A percentile compares a stretch with the other conserved stretches of the same genome.
Evolutionary conservation across 129 eudicot species (phyloP).

Genomic region (Flaveria robusta): DNA sequence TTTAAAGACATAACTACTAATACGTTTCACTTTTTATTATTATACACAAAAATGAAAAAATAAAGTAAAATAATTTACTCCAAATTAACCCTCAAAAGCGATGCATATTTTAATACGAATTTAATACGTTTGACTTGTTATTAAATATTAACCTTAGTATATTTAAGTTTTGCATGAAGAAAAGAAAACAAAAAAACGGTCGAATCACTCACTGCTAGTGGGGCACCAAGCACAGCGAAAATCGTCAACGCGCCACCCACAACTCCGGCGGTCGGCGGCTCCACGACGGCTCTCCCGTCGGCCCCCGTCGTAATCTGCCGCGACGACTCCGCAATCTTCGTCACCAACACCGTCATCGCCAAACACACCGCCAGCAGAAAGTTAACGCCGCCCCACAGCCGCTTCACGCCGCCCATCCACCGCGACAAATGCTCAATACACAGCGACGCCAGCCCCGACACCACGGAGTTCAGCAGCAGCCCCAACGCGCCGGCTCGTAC

Average conservation of each 20-base stretch:
- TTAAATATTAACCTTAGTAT: neutral
- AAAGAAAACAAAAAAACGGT: neutral
- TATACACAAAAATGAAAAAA: too few relatives aligned
- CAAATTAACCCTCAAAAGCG: neutral
- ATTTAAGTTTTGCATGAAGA: neutral
- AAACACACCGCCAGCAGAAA: conserved; percentile 46
- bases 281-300: conserved; percentile 6
- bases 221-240: conserved; percentile 55
- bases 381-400: conserved; percentile 60
- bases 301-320: neutral
- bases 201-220: conserved; percentile 60
- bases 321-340: conserved; percentile 42
- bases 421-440: conserved; percentile 41
- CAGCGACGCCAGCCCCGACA: conserved; percentile 50
- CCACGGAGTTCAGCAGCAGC: conserved; percentile 50
- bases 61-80: too few relatives aligned
- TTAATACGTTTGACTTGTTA: neutral
- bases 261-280: conserved; percentile 35
- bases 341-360: conserved; percentile 44
- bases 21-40: too few relatives aligned
- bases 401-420: conserved; percentile 41
- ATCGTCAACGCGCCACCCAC: conserved; percentile 45
- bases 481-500: conserved; percentile 67
- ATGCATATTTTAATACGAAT: neutral
- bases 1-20: too few relatives aligned